Evolutionary conservation across 129 eudicot species (phyloP).

Genomic region (Saposhnikovia divaricata): DNA sequence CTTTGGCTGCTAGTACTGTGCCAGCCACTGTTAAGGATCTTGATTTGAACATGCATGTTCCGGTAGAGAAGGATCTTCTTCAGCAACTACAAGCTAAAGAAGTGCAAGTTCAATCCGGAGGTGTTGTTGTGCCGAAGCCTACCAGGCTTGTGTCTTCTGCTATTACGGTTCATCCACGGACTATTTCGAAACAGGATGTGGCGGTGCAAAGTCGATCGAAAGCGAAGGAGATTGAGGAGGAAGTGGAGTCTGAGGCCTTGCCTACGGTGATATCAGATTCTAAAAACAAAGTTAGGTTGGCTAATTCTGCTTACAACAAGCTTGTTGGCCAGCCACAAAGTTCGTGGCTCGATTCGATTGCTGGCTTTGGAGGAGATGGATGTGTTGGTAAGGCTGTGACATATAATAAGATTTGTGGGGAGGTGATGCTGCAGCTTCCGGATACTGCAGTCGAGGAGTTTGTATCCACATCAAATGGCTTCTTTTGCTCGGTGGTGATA

Average conservation of each 20-base stretch:
- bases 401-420: conserved; percentile 80
- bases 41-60: conserved; percentile 49
- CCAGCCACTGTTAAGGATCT: background rate
- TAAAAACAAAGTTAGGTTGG: conserved; percentile 55
- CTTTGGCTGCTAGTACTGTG: background rate
- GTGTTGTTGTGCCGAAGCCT: conserved; percentile 52
- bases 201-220: conserved; percentile 1
- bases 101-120: background rate
- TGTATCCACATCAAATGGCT: conserved; percentile 29
- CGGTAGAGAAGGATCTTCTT: conserved; percentile 52
- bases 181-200: conserved; percentile 13
- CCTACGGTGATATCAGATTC: conserved; percentile 78
- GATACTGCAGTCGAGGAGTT: conserved; percentile 1
- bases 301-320: conserved; percentile 65
- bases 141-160: conserved; percentile 50
- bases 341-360: conserved; percentile 51
- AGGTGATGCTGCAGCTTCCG: conserved; percentile 39
- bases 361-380: conserved; percentile 2
- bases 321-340: conserved; percentile 92
- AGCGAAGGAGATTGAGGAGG: conserved; percentile 49
- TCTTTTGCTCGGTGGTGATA: conserved; percentile 54
- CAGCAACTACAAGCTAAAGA: conserved; percentile 26
- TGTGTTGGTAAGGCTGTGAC: conserved; percentile 15
- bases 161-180: conserved; percentile 25
- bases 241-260: conserved; percentile 37